Evolutionary conservation across 352 stramenopile genomes (phyloP).

Genomic region (Blastocystis sp.): DNA sequence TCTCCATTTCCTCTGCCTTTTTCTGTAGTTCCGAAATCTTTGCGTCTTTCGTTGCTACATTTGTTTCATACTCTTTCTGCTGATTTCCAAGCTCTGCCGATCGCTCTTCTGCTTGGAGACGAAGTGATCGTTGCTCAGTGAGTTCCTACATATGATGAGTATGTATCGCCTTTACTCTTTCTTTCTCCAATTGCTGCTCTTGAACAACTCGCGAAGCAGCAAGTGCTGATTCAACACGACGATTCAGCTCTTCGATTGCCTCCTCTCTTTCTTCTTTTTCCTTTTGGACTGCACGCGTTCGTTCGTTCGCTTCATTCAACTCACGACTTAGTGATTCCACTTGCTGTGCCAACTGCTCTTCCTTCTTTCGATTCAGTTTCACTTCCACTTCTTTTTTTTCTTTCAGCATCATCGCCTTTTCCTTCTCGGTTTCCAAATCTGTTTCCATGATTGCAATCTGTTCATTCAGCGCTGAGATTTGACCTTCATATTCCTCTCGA

Average conservation of each 20-base stretch:
- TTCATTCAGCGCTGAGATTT: constrained; percentile 17
- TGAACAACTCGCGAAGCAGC: neutral
- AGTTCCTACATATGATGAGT: neutral
- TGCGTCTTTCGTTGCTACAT: neutral
- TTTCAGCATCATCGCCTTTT: neutral
- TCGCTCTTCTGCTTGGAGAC: neutral
- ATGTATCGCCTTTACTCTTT: neutral
- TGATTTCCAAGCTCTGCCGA: neutral
- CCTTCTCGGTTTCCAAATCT: neutral
- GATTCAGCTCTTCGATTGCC: neutral
- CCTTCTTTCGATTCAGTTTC: constrained; percentile 24
- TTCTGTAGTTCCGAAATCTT: neutral
- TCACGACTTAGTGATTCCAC: constrained; percentile 36
- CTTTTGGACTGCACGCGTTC: constrained; percentile 23
- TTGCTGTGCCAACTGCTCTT: neutral
- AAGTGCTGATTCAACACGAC: neutral
- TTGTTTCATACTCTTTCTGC: neutral
- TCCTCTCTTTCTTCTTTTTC: constrained; percentile 30
- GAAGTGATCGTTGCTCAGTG: neutral
- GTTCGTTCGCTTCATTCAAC: constrained; percentile 32
- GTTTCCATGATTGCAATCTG: constrained; percentile 29
- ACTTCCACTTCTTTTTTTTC: constrained; percentile 20
- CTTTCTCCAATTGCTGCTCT: neutral
- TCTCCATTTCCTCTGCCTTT: neutral
- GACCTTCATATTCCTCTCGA: neutral